phyloP scores from a whole-genome alignment of 371 early-diverging fungal genomes.

The Mortierella polycephala region DNA sequence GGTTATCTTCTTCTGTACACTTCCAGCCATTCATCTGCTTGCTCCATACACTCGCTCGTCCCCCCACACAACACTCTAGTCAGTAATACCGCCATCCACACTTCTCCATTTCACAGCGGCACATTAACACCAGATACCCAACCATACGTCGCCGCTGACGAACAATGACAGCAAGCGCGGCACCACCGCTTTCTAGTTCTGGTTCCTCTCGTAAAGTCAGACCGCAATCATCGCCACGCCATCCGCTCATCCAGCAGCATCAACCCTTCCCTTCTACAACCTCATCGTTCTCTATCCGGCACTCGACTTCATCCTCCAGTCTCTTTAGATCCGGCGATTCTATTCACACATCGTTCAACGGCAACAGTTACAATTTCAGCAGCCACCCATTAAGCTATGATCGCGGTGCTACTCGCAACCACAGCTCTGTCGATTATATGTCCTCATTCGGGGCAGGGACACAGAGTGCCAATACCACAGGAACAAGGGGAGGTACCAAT shows the following conservation, averaged over 20 bases:
- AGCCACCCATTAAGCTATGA: constrained; percentile 13
- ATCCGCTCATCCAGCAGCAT: constrained; percentile 37
- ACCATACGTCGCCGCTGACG: background rate
- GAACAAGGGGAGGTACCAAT: background rate
- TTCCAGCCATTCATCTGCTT: background rate
- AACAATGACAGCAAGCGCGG: constrained; percentile 9
- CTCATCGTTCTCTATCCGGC: constrained; percentile 46
- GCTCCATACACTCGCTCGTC: background rate
- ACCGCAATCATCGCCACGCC: constrained; percentile 10
- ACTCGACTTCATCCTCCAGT: constrained; percentile 38
- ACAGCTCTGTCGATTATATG: constrained; percentile 3
- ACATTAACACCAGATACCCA: too few species aligned
- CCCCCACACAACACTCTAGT: background rate
- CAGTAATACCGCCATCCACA: background rate
- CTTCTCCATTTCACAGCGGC: too few species aligned
- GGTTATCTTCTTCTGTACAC: background rate
- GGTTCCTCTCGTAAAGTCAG: background rate
- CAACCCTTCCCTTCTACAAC: constrained; percentile 48
- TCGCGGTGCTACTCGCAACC: constrained; percentile 6
- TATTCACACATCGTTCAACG: constrained; percentile 11
- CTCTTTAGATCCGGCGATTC: constrained; percentile 37
- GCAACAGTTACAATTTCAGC: constrained; percentile 4
- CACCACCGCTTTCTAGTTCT: constrained; percentile 14
- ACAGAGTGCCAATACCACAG: constrained; percentile 2
- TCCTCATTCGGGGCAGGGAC: constrained; percentile 20